These are phyloP conservation scores for Pachyrhizus erosus DNA, from an alignment of 306 rosid species.

Conservation along the genomic window DNA sequence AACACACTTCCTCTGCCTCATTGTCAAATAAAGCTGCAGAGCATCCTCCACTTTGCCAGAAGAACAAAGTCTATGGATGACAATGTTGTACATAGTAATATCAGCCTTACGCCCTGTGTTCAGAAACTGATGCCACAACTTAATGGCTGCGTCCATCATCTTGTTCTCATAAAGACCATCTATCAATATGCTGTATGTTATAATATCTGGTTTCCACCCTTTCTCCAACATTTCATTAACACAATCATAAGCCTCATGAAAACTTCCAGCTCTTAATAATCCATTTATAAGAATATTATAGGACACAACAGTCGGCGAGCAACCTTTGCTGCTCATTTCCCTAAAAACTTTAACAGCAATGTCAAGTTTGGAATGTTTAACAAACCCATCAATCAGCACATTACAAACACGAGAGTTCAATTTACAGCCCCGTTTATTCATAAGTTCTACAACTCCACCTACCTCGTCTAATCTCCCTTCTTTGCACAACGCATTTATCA, in stretches of 20 bases:
- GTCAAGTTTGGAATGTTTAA: constrained; percentile 69
- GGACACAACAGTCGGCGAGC: constrained; percentile 73
- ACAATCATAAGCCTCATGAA: constrained; percentile 65
- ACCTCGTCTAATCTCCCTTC: constrained; percentile 79
- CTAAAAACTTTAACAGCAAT: constrained; percentile 60
- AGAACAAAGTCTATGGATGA: constrained; percentile 85
- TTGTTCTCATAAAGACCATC: constrained; percentile 74
- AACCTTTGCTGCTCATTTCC: constrained; percentile 67
- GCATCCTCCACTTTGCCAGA: constrained; percentile 72
- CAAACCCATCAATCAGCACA: constrained; percentile 70
- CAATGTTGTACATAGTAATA: constrained; percentile 71
- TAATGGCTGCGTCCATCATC: constrained; percentile 64
- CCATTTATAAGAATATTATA: constrained; percentile 86
- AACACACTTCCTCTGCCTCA: constrained; percentile 55
- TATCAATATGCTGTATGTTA: constrained; percentile 77
- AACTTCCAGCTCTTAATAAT: constrained; percentile 71
- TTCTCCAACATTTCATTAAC: constrained; percentile 76
- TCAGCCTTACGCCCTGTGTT: constrained; percentile 69
- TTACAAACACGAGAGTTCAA: constrained; percentile 71
- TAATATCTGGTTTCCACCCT: constrained; percentile 78
- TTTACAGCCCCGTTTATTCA: constrained; percentile 59
- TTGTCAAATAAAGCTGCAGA: constrained; percentile 67
- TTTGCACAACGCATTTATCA: constrained; percentile 70
- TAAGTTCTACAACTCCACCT: constrained; percentile 53
- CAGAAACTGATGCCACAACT: constrained; percentile 71